Evolutionary conservation across 768 basidiomycete species (phyloP).

Genomic region (Mycena maculata): DNA sequence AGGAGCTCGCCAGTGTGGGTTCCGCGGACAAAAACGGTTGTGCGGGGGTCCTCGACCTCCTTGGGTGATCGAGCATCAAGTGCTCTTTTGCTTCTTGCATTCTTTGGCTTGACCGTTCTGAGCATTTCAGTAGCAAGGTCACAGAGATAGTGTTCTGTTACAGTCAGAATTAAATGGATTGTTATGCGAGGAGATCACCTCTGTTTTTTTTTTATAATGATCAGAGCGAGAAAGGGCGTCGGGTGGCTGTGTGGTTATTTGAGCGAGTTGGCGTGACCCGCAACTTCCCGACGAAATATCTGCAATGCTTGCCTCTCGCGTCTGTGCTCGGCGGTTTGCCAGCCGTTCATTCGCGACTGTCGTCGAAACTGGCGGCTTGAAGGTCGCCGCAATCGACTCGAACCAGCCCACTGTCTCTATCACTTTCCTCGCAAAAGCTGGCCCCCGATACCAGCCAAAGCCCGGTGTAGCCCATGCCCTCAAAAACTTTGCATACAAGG

Average conservation of each 20-base stretch:
- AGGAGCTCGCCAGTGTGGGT: conserved; percentile 87
- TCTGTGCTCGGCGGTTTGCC: conserved; percentile 28
- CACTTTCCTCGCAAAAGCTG: conserved; percentile 93
- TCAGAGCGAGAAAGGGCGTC: no score
- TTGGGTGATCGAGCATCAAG: conserved; percentile 89
- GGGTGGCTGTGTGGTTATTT: no score
- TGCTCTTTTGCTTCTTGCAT: conserved; percentile 93
- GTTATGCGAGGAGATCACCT: no score
- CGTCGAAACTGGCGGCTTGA: conserved; percentile 82
- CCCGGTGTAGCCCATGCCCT: conserved; percentile 93
- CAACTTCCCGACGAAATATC: no score
- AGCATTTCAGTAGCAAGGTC: no score
- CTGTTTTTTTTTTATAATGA: no score
- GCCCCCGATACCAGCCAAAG: conserved; percentile 87
- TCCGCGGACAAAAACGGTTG: conserved; percentile 90
- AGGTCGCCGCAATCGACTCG: conserved; percentile 86
- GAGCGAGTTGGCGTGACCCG: no score
- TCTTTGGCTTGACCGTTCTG: conserved; percentile 78
- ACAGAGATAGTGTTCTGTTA: no score
- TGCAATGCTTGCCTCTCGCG: conserved; percentile 34
- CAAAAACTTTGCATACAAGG: conserved; percentile 99
- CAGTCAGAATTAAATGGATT: no score
- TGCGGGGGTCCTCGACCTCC: conserved; percentile 88
- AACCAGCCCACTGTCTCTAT: conserved; percentile 87
- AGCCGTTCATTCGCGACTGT: conserved; percentile 83